A percentile compares a stretch with the other conserved stretches of the same genome.
Evolutionary conservation across 495 filamentous ascomycete genomes (phyloP).

Genomic region (Darksidea phi): DNA sequence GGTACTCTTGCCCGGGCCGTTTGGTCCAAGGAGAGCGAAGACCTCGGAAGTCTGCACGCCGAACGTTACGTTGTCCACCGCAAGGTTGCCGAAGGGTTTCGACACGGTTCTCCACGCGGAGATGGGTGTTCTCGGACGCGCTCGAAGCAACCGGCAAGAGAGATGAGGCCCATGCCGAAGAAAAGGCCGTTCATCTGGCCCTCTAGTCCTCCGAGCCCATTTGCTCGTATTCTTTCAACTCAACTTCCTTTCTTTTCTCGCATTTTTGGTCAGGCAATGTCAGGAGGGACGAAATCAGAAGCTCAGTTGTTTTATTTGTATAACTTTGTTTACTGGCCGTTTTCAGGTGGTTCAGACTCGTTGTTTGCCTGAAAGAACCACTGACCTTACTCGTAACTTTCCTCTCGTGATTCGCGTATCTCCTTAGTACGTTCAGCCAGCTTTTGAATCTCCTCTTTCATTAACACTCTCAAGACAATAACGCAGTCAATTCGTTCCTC

Average conservation of each 20-base stretch:
- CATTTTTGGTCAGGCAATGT: no score
- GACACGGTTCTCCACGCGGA: constrained; percentile 71
- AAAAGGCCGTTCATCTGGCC: constrained; percentile 59
- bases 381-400: background rate
- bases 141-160: constrained; percentile 66
- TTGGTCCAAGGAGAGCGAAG: constrained; percentile 82
- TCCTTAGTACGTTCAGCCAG: constrained; percentile 73
- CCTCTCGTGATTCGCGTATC: constrained; percentile 55
- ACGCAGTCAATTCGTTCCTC: constrained; percentile 80
- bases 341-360: no score
- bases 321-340: background rate
- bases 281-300: no score
- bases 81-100: constrained; percentile 69
- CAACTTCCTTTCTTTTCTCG: no score
- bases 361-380: no score
- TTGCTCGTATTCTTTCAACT: no score
- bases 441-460: constrained; percentile 76
- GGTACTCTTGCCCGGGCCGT: constrained; percentile 85
- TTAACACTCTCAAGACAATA: constrained; percentile 77
- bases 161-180: constrained; percentile 64
- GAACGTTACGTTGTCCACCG: constrained; percentile 79
- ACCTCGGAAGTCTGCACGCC: constrained; percentile 72
- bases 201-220: constrained; percentile 63
- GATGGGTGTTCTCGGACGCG: constrained; percentile 52
- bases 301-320: no score